phyloP scores from a whole-genome alignment of 345 rosid genomes.

The Cardamine resedifolia region DNA sequence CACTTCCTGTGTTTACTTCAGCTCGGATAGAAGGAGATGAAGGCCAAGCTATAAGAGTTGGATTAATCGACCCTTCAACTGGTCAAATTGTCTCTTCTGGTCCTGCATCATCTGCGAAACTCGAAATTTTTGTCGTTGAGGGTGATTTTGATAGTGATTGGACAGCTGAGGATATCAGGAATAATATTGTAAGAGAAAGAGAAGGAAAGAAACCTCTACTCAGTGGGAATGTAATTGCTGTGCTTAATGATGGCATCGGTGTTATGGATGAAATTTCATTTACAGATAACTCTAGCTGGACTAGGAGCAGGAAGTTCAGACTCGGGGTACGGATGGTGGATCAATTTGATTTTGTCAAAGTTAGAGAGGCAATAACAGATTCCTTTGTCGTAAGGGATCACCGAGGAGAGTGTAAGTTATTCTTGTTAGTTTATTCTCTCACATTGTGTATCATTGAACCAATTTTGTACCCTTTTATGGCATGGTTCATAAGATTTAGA shows the following conservation, averaged over 20 bases:
- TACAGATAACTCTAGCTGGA: conserved; percentile 99
- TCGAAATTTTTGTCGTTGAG: conserved; percentile 88
- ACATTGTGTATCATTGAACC: conserved; percentile 7
- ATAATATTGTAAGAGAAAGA: conserved; percentile 88
- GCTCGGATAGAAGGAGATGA: conserved; percentile 94
- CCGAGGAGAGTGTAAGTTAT: conserved; percentile 94
- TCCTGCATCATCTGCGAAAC: conserved; percentile 67
- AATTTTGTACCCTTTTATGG: neutral
- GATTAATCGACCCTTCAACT: conserved; percentile 62
- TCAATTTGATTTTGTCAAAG: conserved; percentile 53
- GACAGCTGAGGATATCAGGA: conserved; percentile 77
- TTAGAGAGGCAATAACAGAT: conserved; percentile 79
- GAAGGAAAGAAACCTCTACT: conserved; percentile 96
- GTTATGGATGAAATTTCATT: conserved; percentile 72
- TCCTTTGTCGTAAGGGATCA: conserved; percentile 98
- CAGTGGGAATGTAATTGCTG: conserved; percentile 64
- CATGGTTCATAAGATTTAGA: neutral
- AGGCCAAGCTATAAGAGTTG: conserved; percentile 58
- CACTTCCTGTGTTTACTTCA: conserved; percentile 92
- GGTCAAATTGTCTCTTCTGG: conserved; percentile 63
- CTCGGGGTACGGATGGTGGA: conserved; percentile 83
- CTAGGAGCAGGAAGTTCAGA: conserved; percentile 95
- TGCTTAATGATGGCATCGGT: conserved; percentile 71
- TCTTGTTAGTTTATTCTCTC: neutral
- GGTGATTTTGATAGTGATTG: conserved; percentile 91